phyloP scores from a whole-genome alignment of 2,329 filamentous ascomycete genomes.

The Tothia fuscella region DNA sequence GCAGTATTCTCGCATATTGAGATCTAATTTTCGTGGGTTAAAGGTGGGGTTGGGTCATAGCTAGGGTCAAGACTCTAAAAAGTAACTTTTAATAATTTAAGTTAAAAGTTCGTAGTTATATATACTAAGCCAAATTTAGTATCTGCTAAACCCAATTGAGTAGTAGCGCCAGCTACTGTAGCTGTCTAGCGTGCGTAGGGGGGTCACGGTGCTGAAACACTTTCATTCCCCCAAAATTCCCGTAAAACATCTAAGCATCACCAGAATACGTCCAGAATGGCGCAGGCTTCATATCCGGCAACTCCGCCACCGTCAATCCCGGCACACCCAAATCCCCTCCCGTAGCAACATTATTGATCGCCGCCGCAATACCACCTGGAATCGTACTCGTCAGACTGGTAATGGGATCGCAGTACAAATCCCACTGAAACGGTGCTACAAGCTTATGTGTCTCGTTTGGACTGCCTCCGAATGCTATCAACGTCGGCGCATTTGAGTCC shows the following conservation, averaged over 20 bases:
- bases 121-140: too few species aligned
- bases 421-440: conserved; percentile 1
- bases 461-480: neutral
- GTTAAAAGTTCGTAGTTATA: too few species aligned
- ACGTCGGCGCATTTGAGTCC: neutral
- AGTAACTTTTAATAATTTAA: too few species aligned
- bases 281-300: neutral
- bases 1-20: too few species aligned
- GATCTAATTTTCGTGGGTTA: too few species aligned
- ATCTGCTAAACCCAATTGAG: too few species aligned
- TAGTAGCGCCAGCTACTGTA: too few species aligned
- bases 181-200: too few species aligned
- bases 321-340: neutral
- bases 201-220: too few species aligned
- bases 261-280: neutral
- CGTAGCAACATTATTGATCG: conserved; percentile 1
- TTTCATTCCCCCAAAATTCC: neutral
- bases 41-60: too few species aligned
- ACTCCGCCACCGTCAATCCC: neutral
- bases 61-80: too few species aligned
- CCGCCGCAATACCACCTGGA: neutral
- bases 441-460: neutral
- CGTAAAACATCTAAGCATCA: neutral
- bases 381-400: conserved; percentile 2
- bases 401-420: neutral